Conservation (phyloP, 805 yeast genomes). For the Metschnikowia arizonensis region DNA sequence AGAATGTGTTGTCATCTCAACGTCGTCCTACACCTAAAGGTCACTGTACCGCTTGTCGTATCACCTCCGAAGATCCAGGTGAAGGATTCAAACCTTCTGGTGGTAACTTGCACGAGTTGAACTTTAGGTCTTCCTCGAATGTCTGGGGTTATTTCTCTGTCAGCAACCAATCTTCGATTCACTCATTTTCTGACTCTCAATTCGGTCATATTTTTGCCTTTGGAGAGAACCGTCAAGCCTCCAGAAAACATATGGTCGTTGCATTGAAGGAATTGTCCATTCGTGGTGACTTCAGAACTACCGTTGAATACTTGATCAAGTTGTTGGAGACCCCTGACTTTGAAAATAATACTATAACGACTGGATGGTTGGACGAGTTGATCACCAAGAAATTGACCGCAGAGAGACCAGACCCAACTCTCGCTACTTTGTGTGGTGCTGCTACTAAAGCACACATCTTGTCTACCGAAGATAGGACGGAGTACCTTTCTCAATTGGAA, state of each 20-base stretch:
- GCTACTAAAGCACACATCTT: slow-evolving; percentile 89
- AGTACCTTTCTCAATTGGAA: slow-evolving; percentile 73
- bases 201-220: slow-evolving; percentile 98
- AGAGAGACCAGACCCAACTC: slow-evolving; percentile 87
- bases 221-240: slow-evolving; percentile 97
- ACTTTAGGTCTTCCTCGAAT: slow-evolving; percentile 93
- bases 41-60: slow-evolving; percentile 98
- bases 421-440: slow-evolving; percentile 97
- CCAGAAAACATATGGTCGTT: slow-evolving; percentile 98
- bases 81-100: slow-evolving; percentile 99
- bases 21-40: slow-evolving; percentile 95
- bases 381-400: slow-evolving; percentile 92
- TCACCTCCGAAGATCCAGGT: slow-evolving; percentile 98
- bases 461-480: slow-evolving; percentile 63
- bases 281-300: slow-evolving; percentile 97
- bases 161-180: slow-evolving; percentile 93
- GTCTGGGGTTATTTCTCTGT: slow-evolving; percentile 99
- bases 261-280: slow-evolving; percentile 94
- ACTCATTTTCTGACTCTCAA: slow-evolving; percentile 96
- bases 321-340: slow-evolving; percentile 94
- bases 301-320: slow-evolving; percentile 94
- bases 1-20: slow-evolving; percentile 70
- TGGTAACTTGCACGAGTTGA: slow-evolving; percentile 93
- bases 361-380: slow-evolving; percentile 98
- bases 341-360: slow-evolving; percentile 93